Base-by-base conservation (phyloP, 768 basidiomycete genomes). In the Lactifluus subvellereus region DNA sequence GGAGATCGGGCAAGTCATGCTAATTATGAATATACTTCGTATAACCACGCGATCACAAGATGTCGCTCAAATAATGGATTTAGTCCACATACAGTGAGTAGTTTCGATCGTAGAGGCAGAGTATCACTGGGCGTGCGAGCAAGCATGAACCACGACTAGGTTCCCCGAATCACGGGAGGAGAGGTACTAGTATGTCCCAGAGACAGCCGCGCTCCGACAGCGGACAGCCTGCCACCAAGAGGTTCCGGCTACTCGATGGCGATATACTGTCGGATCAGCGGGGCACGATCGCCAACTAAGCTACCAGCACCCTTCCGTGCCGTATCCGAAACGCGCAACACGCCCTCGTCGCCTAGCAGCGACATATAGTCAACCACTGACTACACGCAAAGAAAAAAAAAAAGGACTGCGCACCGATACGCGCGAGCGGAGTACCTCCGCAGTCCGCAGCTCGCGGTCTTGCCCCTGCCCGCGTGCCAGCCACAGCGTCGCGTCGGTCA, bases 401-500 rank as follows among this genome's bases (percentile, higher is more conserved):
- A 60, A 14, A 10, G 4, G 14, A 6, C 8, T n/a, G 47, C 69
- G 47, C 57, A 74, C 73, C 64, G 69, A 66, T 45, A 59, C 57
- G n/a, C 69, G 67, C 40, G 74, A 74, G 10, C 74, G 69, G 42
- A 74, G 59, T 2, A 74, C 65, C 40, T 74, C 71, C 1, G 64
- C 71, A 13, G 69, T 64, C 11, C 66, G 58, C 6, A 62, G 50
- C 10, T 64, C 67, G 27, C 20, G 54, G 66, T 69, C 59, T 64
- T 68, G 54, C 55, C 64, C 43, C 60, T 62, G 20, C 10, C 66
- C 59, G 2, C 65, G 67, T 10, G 80, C 76, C 10, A 90, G 75
- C 89, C 89, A 91, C n/a, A 92, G 66, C 0, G 86, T 88, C 16
- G 82, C 83, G 68, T 91, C 90, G 2, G 84, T 82, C 71, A 89